These are phyloP conservation scores for Balakata baccata DNA, from an alignment of 345 rosid genomes.

Conservation along the genomic window DNA sequence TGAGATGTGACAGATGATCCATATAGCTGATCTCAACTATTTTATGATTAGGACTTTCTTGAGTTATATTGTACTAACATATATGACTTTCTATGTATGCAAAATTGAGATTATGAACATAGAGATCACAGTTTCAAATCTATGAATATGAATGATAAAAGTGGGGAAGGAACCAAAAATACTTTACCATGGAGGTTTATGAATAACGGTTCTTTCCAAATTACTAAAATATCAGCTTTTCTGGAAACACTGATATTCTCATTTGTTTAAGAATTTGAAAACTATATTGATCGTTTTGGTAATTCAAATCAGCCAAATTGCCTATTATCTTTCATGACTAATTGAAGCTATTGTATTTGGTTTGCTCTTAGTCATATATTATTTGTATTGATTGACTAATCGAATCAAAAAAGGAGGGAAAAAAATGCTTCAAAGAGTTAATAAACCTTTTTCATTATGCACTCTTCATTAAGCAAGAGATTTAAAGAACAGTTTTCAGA, in stretches of 20 bases:
- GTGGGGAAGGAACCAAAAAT: background rate
- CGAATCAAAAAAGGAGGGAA: background rate
- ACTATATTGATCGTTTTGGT: background rate
- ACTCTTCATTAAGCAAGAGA: background rate
- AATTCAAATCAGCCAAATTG: background rate
- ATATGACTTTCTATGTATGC: background rate
- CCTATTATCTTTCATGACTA: background rate
- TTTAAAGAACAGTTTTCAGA: background rate
- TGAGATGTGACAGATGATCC: background rate
- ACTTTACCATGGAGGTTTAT: background rate
- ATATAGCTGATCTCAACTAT: background rate
- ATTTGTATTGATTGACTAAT: background rate
- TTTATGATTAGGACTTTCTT: background rate
- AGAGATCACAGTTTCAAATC: background rate
- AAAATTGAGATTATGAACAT: background rate
- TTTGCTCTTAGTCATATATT: too few species aligned
- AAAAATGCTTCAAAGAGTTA: background rate
- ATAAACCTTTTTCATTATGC: background rate
- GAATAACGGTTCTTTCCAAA: background rate
- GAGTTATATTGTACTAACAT: background rate
- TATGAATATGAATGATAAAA: background rate
- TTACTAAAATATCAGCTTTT: background rate
- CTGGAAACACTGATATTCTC: background rate
- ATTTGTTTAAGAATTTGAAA: background rate
- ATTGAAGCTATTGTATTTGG: background rate